phyloP scores from a whole-genome alignment of 345 rosid genomes.

The Theobroma cacao region DNA sequence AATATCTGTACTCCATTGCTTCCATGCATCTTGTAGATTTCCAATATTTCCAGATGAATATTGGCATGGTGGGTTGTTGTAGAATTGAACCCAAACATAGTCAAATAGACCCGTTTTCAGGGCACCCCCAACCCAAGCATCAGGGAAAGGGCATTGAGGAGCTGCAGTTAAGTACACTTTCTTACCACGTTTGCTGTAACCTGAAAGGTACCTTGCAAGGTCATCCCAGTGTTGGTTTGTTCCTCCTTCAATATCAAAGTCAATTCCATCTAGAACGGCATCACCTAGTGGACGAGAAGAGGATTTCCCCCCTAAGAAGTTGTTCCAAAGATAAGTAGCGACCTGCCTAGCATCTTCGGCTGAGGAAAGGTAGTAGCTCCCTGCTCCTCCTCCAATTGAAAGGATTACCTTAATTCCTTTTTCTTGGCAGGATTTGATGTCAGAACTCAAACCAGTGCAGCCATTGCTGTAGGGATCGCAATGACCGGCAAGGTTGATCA shows the following conservation, averaged over 20 bases:
- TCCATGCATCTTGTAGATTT: constrained; percentile 26
- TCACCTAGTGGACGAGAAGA: constrained; percentile 16
- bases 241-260: constrained; percentile 12
- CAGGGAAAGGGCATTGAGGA: constrained; percentile 34
- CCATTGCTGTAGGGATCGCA: too few species aligned
- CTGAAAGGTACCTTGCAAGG: background rate
- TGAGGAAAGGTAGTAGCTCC: background rate
- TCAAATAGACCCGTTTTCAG: constrained; percentile 26
- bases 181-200: constrained; percentile 17
- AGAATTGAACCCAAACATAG: constrained; percentile 34
- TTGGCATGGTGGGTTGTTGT: constrained; percentile 32
- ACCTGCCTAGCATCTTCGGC: constrained; percentile 17
- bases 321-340: constrained; percentile 11
- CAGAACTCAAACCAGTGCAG: background rate
- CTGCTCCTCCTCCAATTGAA: constrained; percentile 23
- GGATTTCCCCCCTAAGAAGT: constrained; percentile 11
- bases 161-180: constrained; percentile 30
- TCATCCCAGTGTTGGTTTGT: constrained; percentile 6
- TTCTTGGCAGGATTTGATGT: constrained; percentile 15
- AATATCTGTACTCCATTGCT: constrained; percentile 22
- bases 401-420: constrained; percentile 27
- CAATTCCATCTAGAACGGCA: constrained; percentile 17
- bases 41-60: constrained; percentile 1
- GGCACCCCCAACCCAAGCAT: constrained; percentile 23
- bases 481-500: constrained; percentile 26